phyloP scores from a whole-genome alignment of 2,329 filamentous ascomycete species.

The Triangularia verruculosa region DNA sequence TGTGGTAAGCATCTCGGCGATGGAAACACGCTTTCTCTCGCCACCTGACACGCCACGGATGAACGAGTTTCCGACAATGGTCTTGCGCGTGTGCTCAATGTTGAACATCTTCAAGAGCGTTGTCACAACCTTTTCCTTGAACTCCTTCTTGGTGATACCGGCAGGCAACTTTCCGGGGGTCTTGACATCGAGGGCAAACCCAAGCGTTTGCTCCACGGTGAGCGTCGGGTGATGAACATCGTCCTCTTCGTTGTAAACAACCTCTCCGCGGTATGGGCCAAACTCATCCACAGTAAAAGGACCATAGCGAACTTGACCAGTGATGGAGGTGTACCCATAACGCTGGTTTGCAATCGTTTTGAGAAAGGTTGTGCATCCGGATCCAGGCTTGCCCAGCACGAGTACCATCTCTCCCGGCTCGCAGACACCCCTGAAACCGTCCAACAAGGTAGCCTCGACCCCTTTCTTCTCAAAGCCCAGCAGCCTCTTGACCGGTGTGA shows the following conservation, averaged over 20 bases:
- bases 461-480: constrained; percentile 67
- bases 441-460: constrained; percentile 68
- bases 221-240: constrained; percentile 83
- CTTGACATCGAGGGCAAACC: constrained; percentile 81
- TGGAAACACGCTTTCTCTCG: constrained; percentile 76
- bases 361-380: constrained; percentile 67
- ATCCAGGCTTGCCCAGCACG: constrained; percentile 74
- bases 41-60: constrained; percentile 77
- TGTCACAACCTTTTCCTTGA: constrained; percentile 72
- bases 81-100: constrained; percentile 83
- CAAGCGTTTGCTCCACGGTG: constrained; percentile 82
- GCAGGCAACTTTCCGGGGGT: constrained; percentile 75
- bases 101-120: constrained; percentile 88
- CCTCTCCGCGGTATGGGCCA: constrained; percentile 73
- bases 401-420: constrained; percentile 87
- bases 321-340: constrained; percentile 51
- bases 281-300: constrained; percentile 71
- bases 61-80: constrained; percentile 79
- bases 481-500: constrained; percentile 60
- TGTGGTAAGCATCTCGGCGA: constrained; percentile 79
- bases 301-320: constrained; percentile 74
- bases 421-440: constrained; percentile 67
- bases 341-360: constrained; percentile 67
- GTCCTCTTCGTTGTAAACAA: constrained; percentile 83
- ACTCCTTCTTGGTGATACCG: constrained; percentile 66